A percentile compares a stretch with the other conserved stretches of the same genome.
Conservation (phyloP, 768 basidiomycete species). For the Xerocomus potaroensis region DNA sequence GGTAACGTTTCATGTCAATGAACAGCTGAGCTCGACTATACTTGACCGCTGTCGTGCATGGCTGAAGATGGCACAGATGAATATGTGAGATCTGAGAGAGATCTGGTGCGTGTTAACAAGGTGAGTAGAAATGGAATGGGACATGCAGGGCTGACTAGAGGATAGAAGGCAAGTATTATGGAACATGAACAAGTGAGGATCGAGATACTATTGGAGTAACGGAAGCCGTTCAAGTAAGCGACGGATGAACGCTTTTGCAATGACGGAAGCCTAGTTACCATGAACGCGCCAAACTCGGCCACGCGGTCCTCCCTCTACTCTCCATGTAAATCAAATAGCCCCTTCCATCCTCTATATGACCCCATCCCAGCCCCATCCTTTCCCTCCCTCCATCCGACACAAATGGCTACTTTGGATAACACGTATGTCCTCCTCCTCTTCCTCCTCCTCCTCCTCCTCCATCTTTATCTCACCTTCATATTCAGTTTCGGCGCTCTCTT, state of each 20-base stretch:
- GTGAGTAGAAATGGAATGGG: neutral
- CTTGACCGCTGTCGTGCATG: too few relatives aligned
- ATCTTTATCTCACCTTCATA: neutral
- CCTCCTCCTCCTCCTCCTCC: neutral
- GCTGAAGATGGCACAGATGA: too few relatives aligned
- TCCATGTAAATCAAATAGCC: constrained; percentile 1
- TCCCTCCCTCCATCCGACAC: neutral
- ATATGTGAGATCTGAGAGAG: neutral
- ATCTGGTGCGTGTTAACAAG: neutral
- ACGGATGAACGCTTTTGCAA: constrained; percentile 24
- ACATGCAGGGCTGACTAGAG: constrained; percentile 8
- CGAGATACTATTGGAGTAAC: constrained; percentile 15
- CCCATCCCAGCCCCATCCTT: neutral
- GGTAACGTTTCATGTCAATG: neutral
- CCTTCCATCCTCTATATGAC: neutral
- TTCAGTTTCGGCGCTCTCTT: constrained; percentile 51
- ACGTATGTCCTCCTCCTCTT: constrained; percentile 30
- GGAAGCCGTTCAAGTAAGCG: constrained; percentile 12
- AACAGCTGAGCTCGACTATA: neutral
- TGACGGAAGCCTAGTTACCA: constrained; percentile 21
- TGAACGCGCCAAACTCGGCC: constrained; percentile 7
- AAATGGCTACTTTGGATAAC: constrained; percentile 31
- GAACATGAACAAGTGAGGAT: constrained; percentile 11
- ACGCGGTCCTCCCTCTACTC: neutral
- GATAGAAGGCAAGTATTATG: constrained; percentile 14